Conservation (phyloP, 805 yeast genomes). For the Zygosaccharomyces bisporus region DNA sequence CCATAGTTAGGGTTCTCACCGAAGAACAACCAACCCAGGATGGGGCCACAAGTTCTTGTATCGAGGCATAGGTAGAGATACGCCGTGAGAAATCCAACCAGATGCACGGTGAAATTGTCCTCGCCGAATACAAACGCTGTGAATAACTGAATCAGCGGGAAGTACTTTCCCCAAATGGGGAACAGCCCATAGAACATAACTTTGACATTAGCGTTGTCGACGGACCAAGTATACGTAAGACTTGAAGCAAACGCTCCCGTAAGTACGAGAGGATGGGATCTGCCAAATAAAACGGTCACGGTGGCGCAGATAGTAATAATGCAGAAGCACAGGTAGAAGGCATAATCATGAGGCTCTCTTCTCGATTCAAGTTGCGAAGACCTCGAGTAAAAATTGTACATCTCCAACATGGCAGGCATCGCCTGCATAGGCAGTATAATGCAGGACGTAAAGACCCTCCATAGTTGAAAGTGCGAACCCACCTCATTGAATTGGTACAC, state of each 20-base stretch:
- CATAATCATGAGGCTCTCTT: conserved; percentile 24
- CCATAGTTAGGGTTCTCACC: conserved; percentile 21
- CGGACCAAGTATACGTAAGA: conserved; percentile 59
- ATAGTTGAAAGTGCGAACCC: conserved; percentile 23
- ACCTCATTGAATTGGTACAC: conserved; percentile 21
- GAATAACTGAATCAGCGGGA: conserved; percentile 40
- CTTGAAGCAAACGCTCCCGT: conserved; percentile 27
- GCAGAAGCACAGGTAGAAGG: conserved; percentile 27
- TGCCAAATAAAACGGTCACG: conserved; percentile 15
- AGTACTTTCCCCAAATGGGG: conserved; percentile 55
- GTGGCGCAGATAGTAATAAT: conserved; percentile 15
- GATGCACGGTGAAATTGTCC: conserved; percentile 39
- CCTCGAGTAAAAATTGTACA: conserved; percentile 29
- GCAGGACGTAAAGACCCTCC: conserved; percentile 31
- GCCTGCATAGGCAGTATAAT: conserved; percentile 25
- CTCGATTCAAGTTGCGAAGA: conserved; percentile 28
- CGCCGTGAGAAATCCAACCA: conserved; percentile 52
- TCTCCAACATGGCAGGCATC: conserved; percentile 27
- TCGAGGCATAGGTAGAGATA: conserved; percentile 61
- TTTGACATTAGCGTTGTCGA: conserved; percentile 49
- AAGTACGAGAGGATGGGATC: conserved; percentile 16
- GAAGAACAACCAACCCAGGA: conserved; percentile 35
- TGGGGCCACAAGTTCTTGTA: conserved; percentile 51
- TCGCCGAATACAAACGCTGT: conserved; percentile 45
- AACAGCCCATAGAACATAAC: conserved; percentile 51